phyloP scores from a whole-genome alignment of 148 eudicot genomes.

The Vaccinium vitisidaea region DNA sequence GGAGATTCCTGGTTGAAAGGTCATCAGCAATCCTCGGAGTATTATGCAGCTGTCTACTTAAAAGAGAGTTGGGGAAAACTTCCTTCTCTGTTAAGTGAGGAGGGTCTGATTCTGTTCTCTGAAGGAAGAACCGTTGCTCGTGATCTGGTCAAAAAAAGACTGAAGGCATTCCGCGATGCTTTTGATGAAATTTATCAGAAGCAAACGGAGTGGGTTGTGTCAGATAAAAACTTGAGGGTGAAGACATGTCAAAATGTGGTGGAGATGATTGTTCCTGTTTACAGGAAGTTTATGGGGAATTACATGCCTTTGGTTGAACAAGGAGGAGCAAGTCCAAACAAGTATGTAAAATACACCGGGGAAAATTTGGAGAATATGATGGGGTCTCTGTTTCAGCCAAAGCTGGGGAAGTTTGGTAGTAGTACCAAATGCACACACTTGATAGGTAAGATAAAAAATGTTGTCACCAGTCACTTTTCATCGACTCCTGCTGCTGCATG shows the following conservation, averaged over 20 bases:
- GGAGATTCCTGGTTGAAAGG: constrained; percentile 53
- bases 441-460: constrained; percentile 49
- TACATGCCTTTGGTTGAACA: constrained; percentile 37
- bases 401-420: constrained; percentile 33
- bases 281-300: constrained; percentile 45
- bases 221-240: constrained; percentile 49
- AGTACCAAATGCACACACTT: constrained; percentile 51
- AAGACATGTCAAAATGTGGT: constrained; percentile 51
- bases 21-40: constrained; percentile 36
- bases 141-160: constrained; percentile 50
- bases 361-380: constrained; percentile 54
- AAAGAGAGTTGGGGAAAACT: constrained; percentile 76
- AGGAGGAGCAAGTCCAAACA: constrained; percentile 36
- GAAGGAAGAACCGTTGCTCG: constrained; percentile 34
- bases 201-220: constrained; percentile 60
- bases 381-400: constrained; percentile 52
- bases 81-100: constrained; percentile 45
- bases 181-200: constrained; percentile 53
- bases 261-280: constrained; percentile 53
- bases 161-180: constrained; percentile 49
- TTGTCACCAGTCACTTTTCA: constrained; percentile 47
- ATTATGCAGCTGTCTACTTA: constrained; percentile 40
- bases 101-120: constrained; percentile 44
- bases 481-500: constrained; percentile 51
- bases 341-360: constrained; percentile 46